These are phyloP conservation scores for Xylaria palmicola DNA, from an alignment of 495 filamentous ascomycete genomes.

Conservation along the genomic window DNA sequence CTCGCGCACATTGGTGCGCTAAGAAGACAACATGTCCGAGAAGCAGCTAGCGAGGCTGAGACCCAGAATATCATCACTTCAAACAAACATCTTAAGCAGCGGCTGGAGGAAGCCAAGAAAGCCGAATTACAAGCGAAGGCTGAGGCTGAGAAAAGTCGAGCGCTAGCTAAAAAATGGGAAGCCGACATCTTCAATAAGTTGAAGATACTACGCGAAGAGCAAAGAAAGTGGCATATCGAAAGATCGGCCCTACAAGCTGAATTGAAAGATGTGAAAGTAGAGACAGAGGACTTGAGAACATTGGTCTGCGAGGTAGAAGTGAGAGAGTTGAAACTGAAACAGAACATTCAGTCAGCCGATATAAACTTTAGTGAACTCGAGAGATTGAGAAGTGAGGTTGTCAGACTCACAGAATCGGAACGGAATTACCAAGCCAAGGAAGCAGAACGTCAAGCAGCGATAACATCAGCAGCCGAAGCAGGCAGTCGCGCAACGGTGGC, in stretches of 20 bases:
- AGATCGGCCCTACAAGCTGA: slow-evolving; percentile 52
- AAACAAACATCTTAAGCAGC: slow-evolving; percentile 65
- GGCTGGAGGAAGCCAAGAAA: slow-evolving; percentile 66
- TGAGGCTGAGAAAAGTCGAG: slow-evolving; percentile 62
- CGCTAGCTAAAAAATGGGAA: slow-evolving; percentile 70
- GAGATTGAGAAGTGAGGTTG: slow-evolving; percentile 55
- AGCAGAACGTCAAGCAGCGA: slow-evolving; percentile 49
- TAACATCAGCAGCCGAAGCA: slow-evolving; percentile 51
- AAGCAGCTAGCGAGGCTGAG: slow-evolving; percentile 70
- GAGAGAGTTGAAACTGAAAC: slow-evolving; percentile 55
- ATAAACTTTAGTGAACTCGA: slow-evolving; percentile 60
- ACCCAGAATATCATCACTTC: slow-evolving; percentile 72
- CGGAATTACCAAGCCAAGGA: slow-evolving; percentile 59
- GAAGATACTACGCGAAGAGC: slow-evolving; percentile 60
- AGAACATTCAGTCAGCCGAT: slow-evolving; percentile 59
- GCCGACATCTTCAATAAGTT: slow-evolving; percentile 60
- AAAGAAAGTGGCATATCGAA: slow-evolving; percentile 61
- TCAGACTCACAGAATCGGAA: slow-evolving; percentile 54
- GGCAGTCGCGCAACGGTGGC: slow-evolving; percentile 52
- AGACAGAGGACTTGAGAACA: slow-evolving; percentile 55
- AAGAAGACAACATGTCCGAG: slow-evolving; percentile 63
- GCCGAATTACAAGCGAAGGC: slow-evolving; percentile 60
- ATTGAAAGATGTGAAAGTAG: slow-evolving; percentile 48
- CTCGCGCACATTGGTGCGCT: slow-evolving; percentile 71
- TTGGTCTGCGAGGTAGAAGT: slow-evolving; percentile 62